Conservation (phyloP, 1,284 basidiomycete genomes). For the Caloboletus inedulis region DNA sequence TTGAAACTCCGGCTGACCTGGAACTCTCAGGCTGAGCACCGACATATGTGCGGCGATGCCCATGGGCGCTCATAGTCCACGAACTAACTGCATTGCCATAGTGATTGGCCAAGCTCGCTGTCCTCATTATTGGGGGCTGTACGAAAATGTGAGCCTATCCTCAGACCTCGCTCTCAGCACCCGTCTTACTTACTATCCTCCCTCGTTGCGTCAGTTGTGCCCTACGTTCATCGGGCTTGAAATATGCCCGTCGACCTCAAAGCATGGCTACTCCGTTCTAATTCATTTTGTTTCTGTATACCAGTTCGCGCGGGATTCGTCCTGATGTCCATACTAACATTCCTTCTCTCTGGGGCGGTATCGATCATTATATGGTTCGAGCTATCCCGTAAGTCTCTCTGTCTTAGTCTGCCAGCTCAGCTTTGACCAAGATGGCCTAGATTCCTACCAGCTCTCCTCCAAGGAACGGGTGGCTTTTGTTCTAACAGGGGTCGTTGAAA, state of each 20-base stretch:
- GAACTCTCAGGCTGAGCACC: conserved; percentile 12
- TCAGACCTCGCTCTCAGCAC: neutral
- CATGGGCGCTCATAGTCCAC: neutral
- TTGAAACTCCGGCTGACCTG: conserved; percentile 25
- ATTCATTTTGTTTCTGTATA: conserved; percentile 59
- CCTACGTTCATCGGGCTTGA: conserved; percentile 1
- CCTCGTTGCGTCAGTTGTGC: neutral
- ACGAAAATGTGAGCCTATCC: conserved; percentile 3
- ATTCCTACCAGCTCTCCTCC: conserved; percentile 36
- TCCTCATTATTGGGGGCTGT: conserved; percentile 5
- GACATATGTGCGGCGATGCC: conserved; percentile 8
- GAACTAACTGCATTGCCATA: conserved; percentile 17
- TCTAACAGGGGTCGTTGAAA: conserved; percentile 49
- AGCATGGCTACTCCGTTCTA: conserved; percentile 30
- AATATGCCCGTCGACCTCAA: conserved; percentile 24
- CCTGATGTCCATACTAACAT: conserved; percentile 48
- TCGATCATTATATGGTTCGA: conserved; percentile 58
- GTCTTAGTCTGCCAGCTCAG: neutral
- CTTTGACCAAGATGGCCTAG: conserved; percentile 11
- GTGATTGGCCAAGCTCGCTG: conserved; percentile 6
- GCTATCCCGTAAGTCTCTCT: conserved; percentile 45
- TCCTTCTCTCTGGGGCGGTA: conserved; percentile 49
- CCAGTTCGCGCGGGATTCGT: conserved; percentile 62
- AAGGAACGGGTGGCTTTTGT: conserved; percentile 44
- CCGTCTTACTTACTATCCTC: neutral